A percentile compares a stretch with the other conserved stretches of the same genome.
Evolutionary conservation across 768 basidiomycete species (phyloP).

Genomic region (Mycena sanguinolenta): DNA sequence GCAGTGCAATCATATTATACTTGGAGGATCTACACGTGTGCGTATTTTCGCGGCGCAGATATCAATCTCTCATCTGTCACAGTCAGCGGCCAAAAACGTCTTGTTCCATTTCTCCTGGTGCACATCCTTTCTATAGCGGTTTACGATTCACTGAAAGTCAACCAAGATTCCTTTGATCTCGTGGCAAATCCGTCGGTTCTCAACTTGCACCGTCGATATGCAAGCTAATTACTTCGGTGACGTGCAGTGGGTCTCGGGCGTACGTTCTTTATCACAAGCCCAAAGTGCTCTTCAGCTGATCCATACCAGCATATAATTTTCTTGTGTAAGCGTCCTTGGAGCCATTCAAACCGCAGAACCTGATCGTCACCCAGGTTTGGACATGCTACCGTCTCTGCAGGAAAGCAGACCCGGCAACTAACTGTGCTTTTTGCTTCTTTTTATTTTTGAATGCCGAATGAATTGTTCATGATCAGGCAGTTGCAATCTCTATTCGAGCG

Average conservation of each 20-base stretch:
- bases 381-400: conserved; percentile 15
- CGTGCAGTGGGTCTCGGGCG: conserved; percentile 23
- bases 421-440: conserved; percentile 1
- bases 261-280: neutral
- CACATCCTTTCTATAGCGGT: neutral
- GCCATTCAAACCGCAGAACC: neutral
- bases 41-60: neutral
- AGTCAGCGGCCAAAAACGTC: conserved; percentile 21
- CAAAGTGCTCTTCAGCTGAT: no score
- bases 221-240: neutral
- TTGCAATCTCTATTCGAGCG: conserved; percentile 25
- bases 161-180: conserved; percentile 11
- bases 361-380: conserved; percentile 3
- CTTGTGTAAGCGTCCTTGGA: conserved; percentile 6
- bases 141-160: neutral
- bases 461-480: neutral
- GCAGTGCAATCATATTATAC: conserved; percentile 24
- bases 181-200: conserved; percentile 24
- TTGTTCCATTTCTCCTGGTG: conserved; percentile 18
- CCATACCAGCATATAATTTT: conserved; percentile 17
- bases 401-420: conserved; percentile 14
- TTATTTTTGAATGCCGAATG: neutral
- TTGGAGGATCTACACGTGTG: conserved; percentile 25
- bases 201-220: neutral
- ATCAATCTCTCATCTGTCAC: neutral